Evolutionary conservation across 768 basidiomycete species (phyloP).

Genomic region (Mycena indigotica): DNA sequence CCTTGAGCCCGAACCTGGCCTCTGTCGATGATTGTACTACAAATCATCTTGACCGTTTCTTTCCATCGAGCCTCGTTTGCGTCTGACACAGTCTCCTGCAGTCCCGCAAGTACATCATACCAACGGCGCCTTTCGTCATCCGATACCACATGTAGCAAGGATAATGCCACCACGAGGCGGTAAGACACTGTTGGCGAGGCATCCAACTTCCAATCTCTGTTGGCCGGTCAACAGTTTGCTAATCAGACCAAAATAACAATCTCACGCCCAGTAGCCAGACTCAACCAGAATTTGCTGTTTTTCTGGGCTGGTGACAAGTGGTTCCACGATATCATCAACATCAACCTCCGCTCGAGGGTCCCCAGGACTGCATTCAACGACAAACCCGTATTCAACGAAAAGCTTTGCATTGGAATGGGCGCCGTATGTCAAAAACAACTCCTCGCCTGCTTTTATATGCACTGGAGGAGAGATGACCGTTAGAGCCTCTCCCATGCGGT

Average conservation of each 20-base stretch:
- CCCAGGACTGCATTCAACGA: conserved; percentile 42
- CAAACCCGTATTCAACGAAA: conserved; percentile 92
- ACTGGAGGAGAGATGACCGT: conserved; percentile 52
- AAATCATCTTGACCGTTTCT: conserved; percentile 39
- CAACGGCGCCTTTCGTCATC: conserved; percentile 46
- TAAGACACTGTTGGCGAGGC: conserved; percentile 67
- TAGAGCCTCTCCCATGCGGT: conserved; percentile 46
- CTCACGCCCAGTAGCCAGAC: conserved; percentile 86
- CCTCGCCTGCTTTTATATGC: conserved; percentile 48
- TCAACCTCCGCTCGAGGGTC: conserved; percentile 58
- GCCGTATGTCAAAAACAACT: conserved; percentile 81
- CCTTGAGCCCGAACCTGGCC: conserved; percentile 26
- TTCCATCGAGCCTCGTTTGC: conserved; percentile 56
- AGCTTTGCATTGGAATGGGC: conserved; percentile 74
- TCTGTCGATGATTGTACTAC: conserved; percentile 39
- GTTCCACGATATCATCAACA: conserved; percentile 56
- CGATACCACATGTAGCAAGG: conserved; percentile 55
- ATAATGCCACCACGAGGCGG: conserved; percentile 71
- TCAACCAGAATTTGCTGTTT: conserved; percentile 58
- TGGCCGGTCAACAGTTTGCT: conserved; percentile 4
- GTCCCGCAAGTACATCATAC: conserved; percentile 55
- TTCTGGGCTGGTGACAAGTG: conserved; percentile 47
- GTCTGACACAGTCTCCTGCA: conserved; percentile 45
- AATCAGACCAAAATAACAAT: no score
- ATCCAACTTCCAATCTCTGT: conserved; percentile 82